Conservation (phyloP, 257 asterid genomes). For the Primulina tabacum region DNA sequence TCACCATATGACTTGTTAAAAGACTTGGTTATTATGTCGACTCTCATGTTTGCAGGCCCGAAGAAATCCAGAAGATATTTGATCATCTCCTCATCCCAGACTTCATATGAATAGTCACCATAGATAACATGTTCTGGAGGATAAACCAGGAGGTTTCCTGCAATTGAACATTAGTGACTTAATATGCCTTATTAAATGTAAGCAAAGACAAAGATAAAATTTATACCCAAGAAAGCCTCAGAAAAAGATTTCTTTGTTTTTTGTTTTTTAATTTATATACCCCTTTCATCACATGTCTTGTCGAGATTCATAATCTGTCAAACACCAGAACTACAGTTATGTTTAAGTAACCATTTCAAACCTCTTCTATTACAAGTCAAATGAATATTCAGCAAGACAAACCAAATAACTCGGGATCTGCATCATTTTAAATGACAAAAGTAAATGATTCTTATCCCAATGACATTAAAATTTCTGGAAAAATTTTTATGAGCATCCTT, state of each 20-base stretch:
- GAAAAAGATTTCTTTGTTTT: constrained; percentile 2
- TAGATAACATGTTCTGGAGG: constrained; percentile 87
- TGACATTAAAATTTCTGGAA: not conserved
- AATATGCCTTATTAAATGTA: constrained; percentile 18
- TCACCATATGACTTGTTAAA: constrained; percentile 62
- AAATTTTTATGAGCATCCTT: not conserved
- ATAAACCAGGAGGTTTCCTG: constrained; percentile 85
- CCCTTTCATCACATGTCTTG: not conserved
- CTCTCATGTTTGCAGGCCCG: constrained; percentile 94
- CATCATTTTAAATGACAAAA: constrained; percentile 1
- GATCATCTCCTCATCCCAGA: constrained; percentile 82
- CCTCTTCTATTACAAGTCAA: constrained; percentile 11
- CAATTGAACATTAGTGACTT: constrained; percentile 28
- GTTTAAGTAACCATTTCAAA: constrained; percentile 4
- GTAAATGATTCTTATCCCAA: constrained; percentile 4
- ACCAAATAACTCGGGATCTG: constrained; percentile 8
- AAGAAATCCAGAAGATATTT: constrained; percentile 63
- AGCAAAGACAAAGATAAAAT: constrained; percentile 18
- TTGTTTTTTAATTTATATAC: not conserved
- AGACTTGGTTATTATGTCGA: constrained; percentile 71
- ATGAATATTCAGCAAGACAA: constrained; percentile 6
- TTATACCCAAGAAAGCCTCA: not conserved
- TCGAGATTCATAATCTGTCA: constrained; percentile 9
- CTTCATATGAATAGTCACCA: constrained; percentile 80
- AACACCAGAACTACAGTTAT: not conserved